Evolutionary conservation across 108 stramenopile genomes (phyloP).

Genomic region (Nitzschia sp.): DNA sequence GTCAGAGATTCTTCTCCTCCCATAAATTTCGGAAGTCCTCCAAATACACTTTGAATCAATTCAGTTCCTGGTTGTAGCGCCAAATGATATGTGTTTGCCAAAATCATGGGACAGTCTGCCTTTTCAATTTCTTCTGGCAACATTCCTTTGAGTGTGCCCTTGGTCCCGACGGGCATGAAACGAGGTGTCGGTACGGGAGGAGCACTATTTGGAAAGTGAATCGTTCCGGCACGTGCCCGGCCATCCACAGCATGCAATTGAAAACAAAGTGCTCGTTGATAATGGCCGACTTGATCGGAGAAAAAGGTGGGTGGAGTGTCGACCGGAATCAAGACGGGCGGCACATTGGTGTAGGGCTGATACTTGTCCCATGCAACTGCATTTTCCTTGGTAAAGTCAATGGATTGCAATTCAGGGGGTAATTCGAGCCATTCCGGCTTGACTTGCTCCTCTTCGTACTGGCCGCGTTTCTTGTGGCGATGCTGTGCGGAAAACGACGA

Average conservation of each 20-base stretch:
- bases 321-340: constrained; percentile 46
- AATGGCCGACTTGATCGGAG: constrained; percentile 10
- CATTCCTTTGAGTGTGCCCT: constrained; percentile 94
- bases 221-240: constrained; percentile 71
- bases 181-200: constrained; percentile 87
- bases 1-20: constrained; percentile 41
- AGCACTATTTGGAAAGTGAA: constrained; percentile 64
- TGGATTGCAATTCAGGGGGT: constrained; percentile 55
- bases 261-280: constrained; percentile 57
- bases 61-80: constrained; percentile 93
- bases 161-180: constrained; percentile 99
- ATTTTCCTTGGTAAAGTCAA: constrained; percentile 64
- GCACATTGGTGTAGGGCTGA: constrained; percentile 46
- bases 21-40: constrained; percentile 95
- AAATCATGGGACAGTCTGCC: constrained; percentile 83
- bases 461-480: too few species aligned
- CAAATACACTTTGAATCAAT: constrained; percentile 58
- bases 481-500: too few species aligned
- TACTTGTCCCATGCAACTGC: constrained; percentile 78
- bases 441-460: constrained; percentile 26
- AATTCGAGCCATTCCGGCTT: constrained; percentile 46
- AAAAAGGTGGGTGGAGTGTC: constrained; percentile 50
- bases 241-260: constrained; percentile 70
- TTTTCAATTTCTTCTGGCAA: constrained; percentile 72
- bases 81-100: constrained; percentile 98